Evolutionary conservation across 768 basidiomycete genomes (phyloP).

Genomic region (Naganishia vaughanmartiniae): DNA sequence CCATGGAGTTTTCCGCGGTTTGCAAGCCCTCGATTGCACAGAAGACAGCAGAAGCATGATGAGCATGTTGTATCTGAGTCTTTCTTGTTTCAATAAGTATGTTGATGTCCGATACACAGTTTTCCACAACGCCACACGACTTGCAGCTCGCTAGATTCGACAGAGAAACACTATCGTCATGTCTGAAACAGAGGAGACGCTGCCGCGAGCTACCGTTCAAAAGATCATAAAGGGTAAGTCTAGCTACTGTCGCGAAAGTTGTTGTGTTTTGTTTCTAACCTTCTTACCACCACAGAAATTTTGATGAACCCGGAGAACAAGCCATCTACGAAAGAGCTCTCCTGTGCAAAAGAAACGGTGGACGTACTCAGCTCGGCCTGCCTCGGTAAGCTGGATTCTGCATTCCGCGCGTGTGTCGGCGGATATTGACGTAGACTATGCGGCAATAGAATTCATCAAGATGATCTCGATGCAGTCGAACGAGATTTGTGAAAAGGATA

Average conservation of each 20-base stretch:
- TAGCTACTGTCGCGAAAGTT: conserved; percentile 5
- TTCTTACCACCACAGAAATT: conserved; percentile 61
- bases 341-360: conserved; percentile 91
- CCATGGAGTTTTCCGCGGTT: background rate
- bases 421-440: background rate
- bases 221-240: conserved; percentile 87
- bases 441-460: conserved; percentile 83
- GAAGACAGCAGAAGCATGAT: background rate
- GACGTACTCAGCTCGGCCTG: conserved; percentile 97
- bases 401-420: background rate
- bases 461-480: conserved; percentile 96
- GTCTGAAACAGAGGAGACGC: conserved; percentile 86
- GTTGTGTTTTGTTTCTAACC: conserved; percentile 31
- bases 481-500: conserved; percentile 94
- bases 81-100: too few relatives aligned
- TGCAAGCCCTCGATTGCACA: background rate
- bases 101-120: too few relatives aligned
- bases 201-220: conserved; percentile 94
- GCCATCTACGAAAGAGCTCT: conserved; percentile 35
- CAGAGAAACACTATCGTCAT: conserved; percentile 54
- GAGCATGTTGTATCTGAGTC: background rate
- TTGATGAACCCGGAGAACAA: conserved; percentile 70
- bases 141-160: too few relatives aligned
- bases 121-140: too few relatives aligned
- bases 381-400: conserved; percentile 67